Conservation (phyloP, 192 early-diverging fungal genomes). For the Dissophora ornata region DNA sequence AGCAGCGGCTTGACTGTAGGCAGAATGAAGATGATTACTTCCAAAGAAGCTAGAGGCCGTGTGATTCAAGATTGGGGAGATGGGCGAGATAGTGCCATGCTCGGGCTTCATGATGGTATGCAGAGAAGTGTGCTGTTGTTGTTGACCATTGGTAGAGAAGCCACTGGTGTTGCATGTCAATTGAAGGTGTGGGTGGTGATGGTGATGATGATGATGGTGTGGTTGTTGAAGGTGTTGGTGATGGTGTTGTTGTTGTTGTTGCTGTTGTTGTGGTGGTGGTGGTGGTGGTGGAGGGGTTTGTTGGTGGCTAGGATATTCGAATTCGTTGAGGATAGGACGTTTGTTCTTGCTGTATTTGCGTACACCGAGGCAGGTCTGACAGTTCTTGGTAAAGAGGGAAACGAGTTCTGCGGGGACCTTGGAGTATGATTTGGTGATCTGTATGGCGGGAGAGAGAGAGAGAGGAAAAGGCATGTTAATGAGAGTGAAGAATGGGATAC, state of each 20-base stretch:
- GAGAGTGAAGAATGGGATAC: neutral
- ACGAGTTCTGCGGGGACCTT: constrained; percentile 52
- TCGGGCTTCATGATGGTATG: neutral
- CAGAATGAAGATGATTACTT: constrained; percentile 18
- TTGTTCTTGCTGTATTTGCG: constrained; percentile 56
- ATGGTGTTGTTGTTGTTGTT: constrained; percentile 24
- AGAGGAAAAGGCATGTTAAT: neutral
- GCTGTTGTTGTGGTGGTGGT: constrained; percentile 25
- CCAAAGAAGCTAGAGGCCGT: constrained; percentile 35
- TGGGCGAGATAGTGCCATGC: constrained; percentile 42
- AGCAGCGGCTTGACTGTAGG: constrained; percentile 9
- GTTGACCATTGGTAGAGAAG: constrained; percentile 16
- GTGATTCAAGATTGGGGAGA: constrained; percentile 40
- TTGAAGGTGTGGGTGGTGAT: constrained; percentile 24
- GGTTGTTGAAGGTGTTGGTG: constrained; percentile 8
- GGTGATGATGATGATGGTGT: no score
- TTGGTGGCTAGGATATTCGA: constrained; percentile 35
- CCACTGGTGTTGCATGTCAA: constrained; percentile 42
- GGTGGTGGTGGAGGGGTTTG: constrained; percentile 2
- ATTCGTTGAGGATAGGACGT: constrained; percentile 45
- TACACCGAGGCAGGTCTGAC: constrained; percentile 50
- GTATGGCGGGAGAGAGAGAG: neutral
- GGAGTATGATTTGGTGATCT: constrained; percentile 55
- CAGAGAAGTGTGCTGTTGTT: no score
- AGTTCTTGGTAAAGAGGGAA: constrained; percentile 54